Percentiles rank a stretch among this genome's conserved stretches.
phyloP scores from a whole-genome alignment of 176 grass and related monocot genomes.

The Oryza coarctata region DNA sequence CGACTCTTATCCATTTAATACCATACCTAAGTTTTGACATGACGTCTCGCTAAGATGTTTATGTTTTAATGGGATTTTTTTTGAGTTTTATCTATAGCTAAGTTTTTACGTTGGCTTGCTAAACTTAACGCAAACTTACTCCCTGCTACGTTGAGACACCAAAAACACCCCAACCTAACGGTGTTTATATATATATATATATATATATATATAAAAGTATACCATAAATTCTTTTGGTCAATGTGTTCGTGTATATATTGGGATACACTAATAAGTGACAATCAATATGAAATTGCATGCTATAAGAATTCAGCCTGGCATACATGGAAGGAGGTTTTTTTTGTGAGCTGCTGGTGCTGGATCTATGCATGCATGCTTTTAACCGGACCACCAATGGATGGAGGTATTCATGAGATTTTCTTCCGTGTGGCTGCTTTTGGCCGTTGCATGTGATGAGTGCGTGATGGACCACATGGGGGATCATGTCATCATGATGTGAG shows the following conservation, averaged over 20 bases:
- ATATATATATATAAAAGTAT: too few relatives aligned
- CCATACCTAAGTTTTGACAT: too few relatives aligned
- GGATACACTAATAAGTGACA: neutral
- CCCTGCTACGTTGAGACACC: too few relatives aligned
- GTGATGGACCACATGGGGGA: slow-evolving; percentile 25
- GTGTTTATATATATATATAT: too few relatives aligned
- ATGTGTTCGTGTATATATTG: neutral
- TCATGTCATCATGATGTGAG: slow-evolving; percentile 40
- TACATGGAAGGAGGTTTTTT: neutral
- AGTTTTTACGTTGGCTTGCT: too few relatives aligned
- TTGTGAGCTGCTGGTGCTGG: neutral
- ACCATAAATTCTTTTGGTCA: neutral
- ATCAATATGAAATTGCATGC: neutral
- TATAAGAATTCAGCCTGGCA: neutral
- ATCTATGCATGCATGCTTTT: neutral
- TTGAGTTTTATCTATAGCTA: too few relatives aligned
- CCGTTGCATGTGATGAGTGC: slow-evolving; percentile 26
- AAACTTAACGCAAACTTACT: too few relatives aligned
- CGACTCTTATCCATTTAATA: too few relatives aligned
- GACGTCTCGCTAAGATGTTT: too few relatives aligned
- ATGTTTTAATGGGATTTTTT: too few relatives aligned
- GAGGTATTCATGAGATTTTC: neutral
- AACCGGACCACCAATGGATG: too few relatives aligned
- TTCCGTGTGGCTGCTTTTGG: neutral
- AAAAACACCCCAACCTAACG: too few relatives aligned